Base-by-base conservation (phyloP, 2,329 filamentous ascomycete genomes). In the Ophiocordyceps unilateralis region DNA sequence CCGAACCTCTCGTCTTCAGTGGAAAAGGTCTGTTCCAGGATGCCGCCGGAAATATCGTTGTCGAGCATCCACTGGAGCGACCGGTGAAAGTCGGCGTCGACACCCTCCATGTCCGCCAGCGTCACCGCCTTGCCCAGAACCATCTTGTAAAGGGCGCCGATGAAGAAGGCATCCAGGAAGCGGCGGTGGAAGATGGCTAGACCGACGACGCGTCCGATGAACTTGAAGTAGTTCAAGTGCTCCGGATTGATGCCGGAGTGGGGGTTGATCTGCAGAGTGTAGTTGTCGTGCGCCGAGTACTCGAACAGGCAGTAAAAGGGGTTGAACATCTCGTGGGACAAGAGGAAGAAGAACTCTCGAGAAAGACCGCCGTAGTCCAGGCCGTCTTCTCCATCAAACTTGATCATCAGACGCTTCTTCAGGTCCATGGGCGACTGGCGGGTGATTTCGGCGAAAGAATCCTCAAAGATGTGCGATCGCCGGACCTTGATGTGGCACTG, bases 291-390 rank as follows among this genome's bases (percentile, higher is more conserved):
- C 34, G 91, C 91, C 22, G 91, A 96, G 64, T 98, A 98, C 66
- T 98, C 91, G 69, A 98, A 98, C 43, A 98, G 72, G 61, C 91
- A 98, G 69, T 98, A 98, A 67, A 98, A 98, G 26, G 91, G 91
- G 63, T 98, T 98, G 69, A 98, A 98, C 91, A 98, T 98, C 69
- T 98, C 91, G 66, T 98, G 91, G 15, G 89, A 96, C 44, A 98
- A 76, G 36, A 98, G 70, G 78, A 98, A 98, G 72, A 98, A 98
- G 70, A 98, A 98, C 65, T 98, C 91, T 74, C 88, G 76, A 30
- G 91, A 98, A 44, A 98, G 74, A 72, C 91, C 91, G 61, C 91
- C 91, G 57, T 98, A 98, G 64, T 98, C 91, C 47, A 98, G 68
- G 64, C 91, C 91, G 55, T 98, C 91, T 66, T 98, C 91, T 41